phyloP scores from a whole-genome alignment of 768 basidiomycete species.

The Antrodiella citrinella region DNA sequence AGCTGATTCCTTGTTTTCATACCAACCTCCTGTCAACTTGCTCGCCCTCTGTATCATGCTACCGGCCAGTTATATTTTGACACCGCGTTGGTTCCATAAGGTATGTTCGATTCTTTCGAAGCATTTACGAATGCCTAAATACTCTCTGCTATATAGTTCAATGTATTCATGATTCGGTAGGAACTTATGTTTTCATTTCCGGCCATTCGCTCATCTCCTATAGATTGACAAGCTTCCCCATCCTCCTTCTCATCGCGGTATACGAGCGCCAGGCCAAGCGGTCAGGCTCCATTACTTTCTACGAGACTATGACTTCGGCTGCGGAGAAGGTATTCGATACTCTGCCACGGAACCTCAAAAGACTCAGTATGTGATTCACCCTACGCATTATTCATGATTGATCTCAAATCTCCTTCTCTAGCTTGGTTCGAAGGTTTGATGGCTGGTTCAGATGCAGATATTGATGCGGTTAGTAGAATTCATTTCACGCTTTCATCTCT shows the following conservation, averaged over 20 bases:
- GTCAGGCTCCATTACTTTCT: constrained; percentile 54
- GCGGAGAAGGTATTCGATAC: constrained; percentile 67
- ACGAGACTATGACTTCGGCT: constrained; percentile 61
- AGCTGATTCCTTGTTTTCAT: constrained; percentile 87
- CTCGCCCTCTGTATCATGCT: constrained; percentile 81
- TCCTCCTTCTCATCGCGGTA: constrained; percentile 69
- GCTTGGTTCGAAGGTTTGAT: constrained; percentile 69
- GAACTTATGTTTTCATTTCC: background rate
- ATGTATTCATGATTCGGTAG: constrained; percentile 82
- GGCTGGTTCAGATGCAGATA: constrained; percentile 63
- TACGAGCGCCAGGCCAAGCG: constrained; percentile 83
- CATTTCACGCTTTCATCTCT: no score
- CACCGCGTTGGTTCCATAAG: constrained; percentile 97
- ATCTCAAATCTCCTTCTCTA: constrained; percentile 21
- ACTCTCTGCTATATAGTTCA: constrained; percentile 42
- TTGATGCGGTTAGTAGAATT: constrained; percentile 73
- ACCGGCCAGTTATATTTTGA: constrained; percentile 78
- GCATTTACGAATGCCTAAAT: constrained; percentile 12
- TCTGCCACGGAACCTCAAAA: constrained; percentile 67
- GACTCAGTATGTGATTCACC: constrained; percentile 49
- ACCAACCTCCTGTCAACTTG: constrained; percentile 90
- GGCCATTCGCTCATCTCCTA: constrained; percentile 1
- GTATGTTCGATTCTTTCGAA: constrained; percentile 26
- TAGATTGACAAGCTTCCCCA: constrained; percentile 78
- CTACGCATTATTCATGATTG: background rate